These are phyloP conservation scores for Colletotrichum sp. DNA, from an alignment of 2,329 filamentous ascomycete species.

Conservation along the genomic window DNA sequence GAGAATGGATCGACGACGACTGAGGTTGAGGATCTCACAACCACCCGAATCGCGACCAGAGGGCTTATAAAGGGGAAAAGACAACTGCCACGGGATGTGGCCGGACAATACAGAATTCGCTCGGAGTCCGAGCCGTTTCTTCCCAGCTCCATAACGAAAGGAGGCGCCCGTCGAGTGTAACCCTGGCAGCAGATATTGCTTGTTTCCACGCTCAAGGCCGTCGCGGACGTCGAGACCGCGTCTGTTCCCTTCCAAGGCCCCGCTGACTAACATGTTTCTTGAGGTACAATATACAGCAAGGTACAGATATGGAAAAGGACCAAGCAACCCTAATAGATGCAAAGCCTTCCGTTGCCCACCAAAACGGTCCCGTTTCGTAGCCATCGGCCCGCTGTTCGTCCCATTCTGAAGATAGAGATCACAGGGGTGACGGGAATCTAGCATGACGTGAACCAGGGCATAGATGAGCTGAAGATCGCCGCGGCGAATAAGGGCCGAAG, in stretches of 20 bases:
- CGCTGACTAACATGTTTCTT: neutral
- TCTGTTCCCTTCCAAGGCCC: neutral
- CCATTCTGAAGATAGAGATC: neutral
- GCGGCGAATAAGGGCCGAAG: neutral
- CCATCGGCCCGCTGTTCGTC: slow-evolving; percentile 4
- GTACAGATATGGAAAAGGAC: too few relatives aligned
- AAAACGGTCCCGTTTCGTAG: neutral
- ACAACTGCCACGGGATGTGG: neutral
- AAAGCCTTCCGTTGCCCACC: neutral
- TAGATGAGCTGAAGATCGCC: neutral
- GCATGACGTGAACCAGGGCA: slow-evolving; percentile 1
- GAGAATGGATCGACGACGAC: neutral
- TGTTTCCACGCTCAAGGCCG: neutral
- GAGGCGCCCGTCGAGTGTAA: neutral
- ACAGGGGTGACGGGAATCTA: slow-evolving; percentile 4
- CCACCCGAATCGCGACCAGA: neutral
- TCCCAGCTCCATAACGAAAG: neutral
- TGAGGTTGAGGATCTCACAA: neutral
- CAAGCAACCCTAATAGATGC: too few relatives aligned
- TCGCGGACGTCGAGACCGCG: neutral
- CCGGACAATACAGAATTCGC: neutral
- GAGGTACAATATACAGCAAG: too few relatives aligned
- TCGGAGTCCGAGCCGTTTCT: slow-evolving; percentile 4
- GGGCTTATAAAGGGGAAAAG: neutral
- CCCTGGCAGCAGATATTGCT: neutral